Evolutionary conservation across 176 grass and related monocot genomes (phyloP), one percentile per base, ranked within the genome.

Genomic region (Pontederia paniculata): DNA sequence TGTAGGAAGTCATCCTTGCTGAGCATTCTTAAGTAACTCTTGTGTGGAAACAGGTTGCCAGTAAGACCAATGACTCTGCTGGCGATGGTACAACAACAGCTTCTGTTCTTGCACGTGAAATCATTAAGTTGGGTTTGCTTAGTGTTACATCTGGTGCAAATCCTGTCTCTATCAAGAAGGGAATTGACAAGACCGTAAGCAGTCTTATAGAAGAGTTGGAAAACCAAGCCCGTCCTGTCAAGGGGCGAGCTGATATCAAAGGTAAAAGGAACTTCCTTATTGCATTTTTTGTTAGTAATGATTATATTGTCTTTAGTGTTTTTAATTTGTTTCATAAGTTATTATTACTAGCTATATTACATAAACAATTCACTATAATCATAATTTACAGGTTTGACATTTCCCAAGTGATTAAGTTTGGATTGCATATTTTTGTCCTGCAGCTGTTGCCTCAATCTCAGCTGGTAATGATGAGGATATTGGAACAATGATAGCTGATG

Each of bases 101-200:
- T 42, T 67, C 64, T 15, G 64, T 67, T 67, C 50, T 66, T 53
- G 49, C 64, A 54, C 17, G 23, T 9, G 64, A 67, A 67, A 54
- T 67, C 49, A 54, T 67, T 49, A 44, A 54, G n/a, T 43, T 44
- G 48, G 49, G 64, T 43, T 43, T 54, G 50, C 12, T 67, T 2
- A 67, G 28, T 43, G 49, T 67, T 67, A 53, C 49, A 9, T 67
- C 50, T 53, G 64, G 50, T 67, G 50, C 49, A 54, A 44, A 67
- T 66, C 63, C 63, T 43, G 63, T 67, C 23, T 67, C 64, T 49
- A 67, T 67, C 64, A 67, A 67, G 49, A 67, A 53, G 25, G 63
- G 49, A 54, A 66, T 66, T 41, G 49, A 66, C 16, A 53, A 53
- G 49, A 44, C 49, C 14, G 63, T 66, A n/a, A 11, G 0, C 8